Evolutionary conservation across 768 basidiomycete species (phyloP), one percentile per base, ranked within the genome.

Genomic region (Grammothele lineata): DNA sequence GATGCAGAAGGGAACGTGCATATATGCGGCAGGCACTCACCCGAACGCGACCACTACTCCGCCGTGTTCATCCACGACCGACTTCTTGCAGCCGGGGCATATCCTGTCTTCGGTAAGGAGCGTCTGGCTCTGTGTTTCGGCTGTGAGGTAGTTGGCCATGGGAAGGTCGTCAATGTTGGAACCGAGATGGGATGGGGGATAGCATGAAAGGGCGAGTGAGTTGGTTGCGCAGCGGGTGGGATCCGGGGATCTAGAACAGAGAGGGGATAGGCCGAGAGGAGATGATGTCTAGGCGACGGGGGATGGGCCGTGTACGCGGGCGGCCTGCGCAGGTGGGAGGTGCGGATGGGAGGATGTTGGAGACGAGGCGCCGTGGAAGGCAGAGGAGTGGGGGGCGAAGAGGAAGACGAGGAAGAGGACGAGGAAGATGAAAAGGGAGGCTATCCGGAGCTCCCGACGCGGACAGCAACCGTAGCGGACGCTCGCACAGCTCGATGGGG

Each of bases 11-110:
- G 35, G 18, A n/a, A n/a, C 9, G 15, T n/a, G n/a, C 9, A 36
- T 36, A 36, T 36, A 17, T 36, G 35, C 35, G 35, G 8, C 12
- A 21, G 30, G 34, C 30, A 77, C 87, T 63, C 60, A 95, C 92
- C 94, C 94, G 62, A 97, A 96, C 33, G 92, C 90, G 59, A 98
- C 94, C 34, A 97, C 93, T 18, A 95, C 75, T 23, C 89, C 89
- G 42, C 87, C 90, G 56, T 78, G 73, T 59, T 90, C 87, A 53
- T 80, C 84, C 18, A 91, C 83, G 32, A 87, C 88, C 2, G 88
- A 85, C 47, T 71, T 72, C 63, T 84, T 87, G 70, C 89, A 92
- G 17, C 90, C 90, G 11, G 88, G 88, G 71, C 89, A 92, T 3
- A 79, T 57, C 53, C 79, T 79, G 61, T 87, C 77, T 61, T 77